phyloP scores from a whole-genome alignment of 306 rosid genomes.

The Ziziphus jujuba region DNA sequence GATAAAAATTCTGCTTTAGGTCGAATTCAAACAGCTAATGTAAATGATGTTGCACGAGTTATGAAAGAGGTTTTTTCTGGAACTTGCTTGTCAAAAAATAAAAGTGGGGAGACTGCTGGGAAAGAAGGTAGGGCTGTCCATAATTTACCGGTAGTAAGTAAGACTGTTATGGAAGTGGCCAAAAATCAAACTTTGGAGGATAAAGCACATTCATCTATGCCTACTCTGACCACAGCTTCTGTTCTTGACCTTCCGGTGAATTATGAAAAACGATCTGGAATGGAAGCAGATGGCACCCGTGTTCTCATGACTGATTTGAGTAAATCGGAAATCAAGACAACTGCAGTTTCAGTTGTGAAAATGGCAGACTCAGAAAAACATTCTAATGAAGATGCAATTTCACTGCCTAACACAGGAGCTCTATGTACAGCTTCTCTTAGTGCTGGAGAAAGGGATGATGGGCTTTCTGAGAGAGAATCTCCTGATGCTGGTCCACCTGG shows the following conservation, averaged over 20 bases:
- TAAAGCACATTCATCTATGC: conserved; percentile 26
- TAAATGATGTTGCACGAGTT: conserved; percentile 96
- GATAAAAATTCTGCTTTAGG: conserved; percentile 66
- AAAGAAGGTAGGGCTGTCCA: conserved; percentile 51
- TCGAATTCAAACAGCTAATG: conserved; percentile 63
- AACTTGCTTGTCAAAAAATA: conserved; percentile 66
- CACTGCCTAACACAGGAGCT: conserved; percentile 29
- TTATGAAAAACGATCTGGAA: conserved; percentile 29
- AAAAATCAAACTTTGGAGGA: conserved; percentile 35
- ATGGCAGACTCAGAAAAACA: conserved; percentile 32
- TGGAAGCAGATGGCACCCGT: conserved; percentile 20
- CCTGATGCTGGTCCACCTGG: conserved; percentile 27
- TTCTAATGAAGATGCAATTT: conserved; percentile 27
- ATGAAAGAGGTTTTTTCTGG: conserved; percentile 99
- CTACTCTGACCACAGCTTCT: conserved; percentile 21
- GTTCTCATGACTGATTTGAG: conserved; percentile 18
- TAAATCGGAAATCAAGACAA: conserved; percentile 24
- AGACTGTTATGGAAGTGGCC: conserved; percentile 37
- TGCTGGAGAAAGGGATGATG: conserved; percentile 32
- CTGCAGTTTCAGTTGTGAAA: conserved; percentile 31
- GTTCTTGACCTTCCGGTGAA: conserved; percentile 26
- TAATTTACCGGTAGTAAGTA: conserved; percentile 31
- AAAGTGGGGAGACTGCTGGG: conserved; percentile 48
- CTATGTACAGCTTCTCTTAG: conserved; percentile 25
- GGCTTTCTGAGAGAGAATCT: conserved; percentile 30